Conservation (phyloP, 1,284 basidiomycete genomes). For the Moniliella sp. region DNA sequence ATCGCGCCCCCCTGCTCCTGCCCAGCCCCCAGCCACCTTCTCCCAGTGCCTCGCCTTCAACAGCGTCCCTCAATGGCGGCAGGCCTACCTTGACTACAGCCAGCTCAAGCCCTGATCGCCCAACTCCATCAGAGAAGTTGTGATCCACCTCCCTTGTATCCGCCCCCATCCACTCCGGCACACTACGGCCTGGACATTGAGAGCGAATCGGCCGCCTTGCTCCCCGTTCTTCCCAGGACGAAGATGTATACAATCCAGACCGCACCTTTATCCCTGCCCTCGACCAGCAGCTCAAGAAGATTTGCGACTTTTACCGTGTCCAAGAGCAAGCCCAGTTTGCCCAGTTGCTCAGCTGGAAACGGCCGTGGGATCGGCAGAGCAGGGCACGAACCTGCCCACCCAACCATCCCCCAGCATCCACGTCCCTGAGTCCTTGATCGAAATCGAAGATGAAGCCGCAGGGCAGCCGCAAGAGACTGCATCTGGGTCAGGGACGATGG, state of each 20-base stretch:
- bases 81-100: conserved; percentile 51
- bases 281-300: conserved; percentile 64
- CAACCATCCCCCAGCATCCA: background rate
- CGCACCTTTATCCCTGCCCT: conserved; percentile 39
- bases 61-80: conserved; percentile 79
- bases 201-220: conserved; percentile 18
- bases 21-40: too few relatives aligned
- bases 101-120: conserved; percentile 31
- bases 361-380: conserved; percentile 18
- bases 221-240: too few relatives aligned
- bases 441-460: too few relatives aligned
- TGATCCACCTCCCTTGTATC: too few relatives aligned
- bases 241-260: conserved; percentile 15
- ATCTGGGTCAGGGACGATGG: too few relatives aligned
- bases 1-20: too few relatives aligned
- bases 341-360: conserved; percentile 11
- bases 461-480: too few relatives aligned
- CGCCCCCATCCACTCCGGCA: too few relatives aligned
- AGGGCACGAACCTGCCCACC: conserved; percentile 38
- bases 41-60: conserved; percentile 69
- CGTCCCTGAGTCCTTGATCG: too few relatives aligned
- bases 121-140: too few relatives aligned
- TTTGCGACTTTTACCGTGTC: conserved; percentile 53
- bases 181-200: too few relatives aligned
- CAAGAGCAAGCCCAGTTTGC: conserved; percentile 39